Base-by-base conservation (phyloP, 2,329 filamentous ascomycete species). In the Ophiocordyceps australis region DNA sequence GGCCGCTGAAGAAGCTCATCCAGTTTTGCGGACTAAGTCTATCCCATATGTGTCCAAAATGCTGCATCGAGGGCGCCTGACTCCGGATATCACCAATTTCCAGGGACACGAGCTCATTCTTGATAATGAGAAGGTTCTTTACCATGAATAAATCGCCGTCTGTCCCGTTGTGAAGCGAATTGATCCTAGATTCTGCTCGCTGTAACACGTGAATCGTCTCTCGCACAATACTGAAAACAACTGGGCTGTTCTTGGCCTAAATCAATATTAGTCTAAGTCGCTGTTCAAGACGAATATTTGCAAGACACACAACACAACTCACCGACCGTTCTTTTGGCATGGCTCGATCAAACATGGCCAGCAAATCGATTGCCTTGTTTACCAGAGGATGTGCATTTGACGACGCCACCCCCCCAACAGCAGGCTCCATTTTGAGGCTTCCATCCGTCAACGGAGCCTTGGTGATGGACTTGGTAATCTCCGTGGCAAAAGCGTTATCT, bases 21-120 rank as follows among this genome's bases (percentile, higher is more conserved):
- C 62, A 59, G 34, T 63, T 65, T 32, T 65, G 57, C 3, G 55
- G 62, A 38, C 56, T 71, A 9, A 74, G 55, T 0, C 65, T 66
- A 26, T 72, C 65, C 68, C 69, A 74, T 21, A 75, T 73, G 32
- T 66, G 66, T 11, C 59, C 52, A 38, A 75, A 74, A 38, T 75
- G 68, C 37, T 73, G 65, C 55, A 68, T 61, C 5, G 49, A 46
- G 15, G 37, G 31, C 9, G 43, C 32, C 23, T 64, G 57, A 28
- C 62, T 63, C 31, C 67, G 56, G 11, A 71, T 62, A 35, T 74
- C 68, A 26, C 68, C 85, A 36, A 98, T 94, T 52, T 98, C 89
- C 33, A 98, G 83, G 8, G 85, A 85, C 15, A 98, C 74, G 26
- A 98, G 78, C 46, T 94, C 81, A 45, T 94, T 91, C 50, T 95